These are phyloP conservation scores for Beta macrorhiza DNA, from an alignment of 179 eudicot species.

Conservation along the genomic window DNA sequence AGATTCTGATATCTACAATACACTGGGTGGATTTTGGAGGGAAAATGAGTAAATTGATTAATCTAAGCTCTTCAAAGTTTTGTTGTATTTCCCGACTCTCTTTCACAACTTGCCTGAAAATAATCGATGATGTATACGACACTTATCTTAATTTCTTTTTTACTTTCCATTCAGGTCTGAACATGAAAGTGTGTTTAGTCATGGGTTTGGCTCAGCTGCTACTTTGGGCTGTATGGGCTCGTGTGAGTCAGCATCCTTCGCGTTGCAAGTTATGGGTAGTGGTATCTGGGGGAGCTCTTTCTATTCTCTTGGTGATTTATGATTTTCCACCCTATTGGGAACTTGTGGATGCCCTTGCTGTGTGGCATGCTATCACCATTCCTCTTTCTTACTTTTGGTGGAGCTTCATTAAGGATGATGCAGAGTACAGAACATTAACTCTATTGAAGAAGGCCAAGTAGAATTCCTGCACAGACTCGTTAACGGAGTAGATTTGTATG, in stretches of 20 bases:
- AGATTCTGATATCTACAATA: neutral
- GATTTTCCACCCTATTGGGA: conserved; percentile 80
- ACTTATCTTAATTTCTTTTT: conserved; percentile 1
- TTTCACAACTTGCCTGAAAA: neutral
- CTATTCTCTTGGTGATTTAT: conserved; percentile 54
- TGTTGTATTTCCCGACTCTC: neutral
- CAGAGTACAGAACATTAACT: conserved; percentile 53
- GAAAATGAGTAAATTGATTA: neutral
- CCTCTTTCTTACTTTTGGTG: conserved; percentile 85
- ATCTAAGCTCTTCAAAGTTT: neutral
- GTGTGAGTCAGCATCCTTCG: conserved; percentile 55
- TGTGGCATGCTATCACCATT: conserved; percentile 73
- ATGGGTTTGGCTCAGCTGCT: conserved; percentile 65
- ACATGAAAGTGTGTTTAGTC: conserved; percentile 62
- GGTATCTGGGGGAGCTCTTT: conserved; percentile 59
- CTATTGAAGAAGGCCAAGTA: conserved; percentile 51
- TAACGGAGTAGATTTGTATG: conserved; percentile 1
- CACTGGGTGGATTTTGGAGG: neutral
- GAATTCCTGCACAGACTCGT: neutral
- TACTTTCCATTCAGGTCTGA: conserved; percentile 52
- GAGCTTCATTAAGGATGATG: conserved; percentile 85
- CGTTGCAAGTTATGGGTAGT: conserved; percentile 67
- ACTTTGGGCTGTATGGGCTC: conserved; percentile 72
- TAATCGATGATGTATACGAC: neutral
- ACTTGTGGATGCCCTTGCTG: conserved; percentile 68